Evolutionary conservation across 495 filamentous ascomycete species (phyloP).

Genomic region (Sporormia fimetaria): DNA sequence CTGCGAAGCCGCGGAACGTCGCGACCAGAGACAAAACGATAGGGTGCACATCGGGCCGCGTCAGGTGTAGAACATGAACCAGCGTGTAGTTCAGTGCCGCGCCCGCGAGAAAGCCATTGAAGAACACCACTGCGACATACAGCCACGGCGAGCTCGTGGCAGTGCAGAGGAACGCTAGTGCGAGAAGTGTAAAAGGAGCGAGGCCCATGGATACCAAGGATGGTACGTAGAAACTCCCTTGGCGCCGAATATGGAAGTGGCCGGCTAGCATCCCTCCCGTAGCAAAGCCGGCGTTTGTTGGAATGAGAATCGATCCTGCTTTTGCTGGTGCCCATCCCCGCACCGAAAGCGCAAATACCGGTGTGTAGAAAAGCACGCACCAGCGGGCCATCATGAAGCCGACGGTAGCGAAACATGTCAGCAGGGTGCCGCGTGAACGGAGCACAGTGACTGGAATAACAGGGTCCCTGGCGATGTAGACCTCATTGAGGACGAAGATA

Average conservation of each 20-base stretch:
- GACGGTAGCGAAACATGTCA: constrained; percentile 57
- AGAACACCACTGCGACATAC: constrained; percentile 47
- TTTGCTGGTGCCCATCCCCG: constrained; percentile 51
- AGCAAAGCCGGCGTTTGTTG: constrained; percentile 66
- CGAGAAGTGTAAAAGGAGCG: constrained; percentile 42
- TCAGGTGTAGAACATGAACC: constrained; percentile 62
- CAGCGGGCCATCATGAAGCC: constrained; percentile 67
- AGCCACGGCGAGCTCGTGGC: constrained; percentile 34
- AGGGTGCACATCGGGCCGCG: constrained; percentile 48
- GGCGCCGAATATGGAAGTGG: constrained; percentile 55
- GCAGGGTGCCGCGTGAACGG: constrained; percentile 48
- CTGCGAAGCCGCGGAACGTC: constrained; percentile 65
- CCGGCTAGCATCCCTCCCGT: constrained; percentile 58
- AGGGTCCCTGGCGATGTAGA: constrained; percentile 45
- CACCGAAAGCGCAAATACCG: constrained; percentile 62
- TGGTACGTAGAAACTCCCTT: constrained; percentile 53
- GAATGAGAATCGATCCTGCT: constrained; percentile 60
- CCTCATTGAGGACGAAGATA: constrained; percentile 52
- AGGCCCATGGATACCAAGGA: constrained; percentile 43
- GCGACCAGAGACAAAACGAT: constrained; percentile 58
- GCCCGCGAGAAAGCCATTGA: constrained; percentile 59
- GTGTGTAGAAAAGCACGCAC: constrained; percentile 66
- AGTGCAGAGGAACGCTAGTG: constrained; percentile 42
- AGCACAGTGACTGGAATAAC: constrained; percentile 59
- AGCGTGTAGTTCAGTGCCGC: constrained; percentile 66